Conservation (phyloP, 257 asterid species). For the Solanum gracilifrons region DNA sequence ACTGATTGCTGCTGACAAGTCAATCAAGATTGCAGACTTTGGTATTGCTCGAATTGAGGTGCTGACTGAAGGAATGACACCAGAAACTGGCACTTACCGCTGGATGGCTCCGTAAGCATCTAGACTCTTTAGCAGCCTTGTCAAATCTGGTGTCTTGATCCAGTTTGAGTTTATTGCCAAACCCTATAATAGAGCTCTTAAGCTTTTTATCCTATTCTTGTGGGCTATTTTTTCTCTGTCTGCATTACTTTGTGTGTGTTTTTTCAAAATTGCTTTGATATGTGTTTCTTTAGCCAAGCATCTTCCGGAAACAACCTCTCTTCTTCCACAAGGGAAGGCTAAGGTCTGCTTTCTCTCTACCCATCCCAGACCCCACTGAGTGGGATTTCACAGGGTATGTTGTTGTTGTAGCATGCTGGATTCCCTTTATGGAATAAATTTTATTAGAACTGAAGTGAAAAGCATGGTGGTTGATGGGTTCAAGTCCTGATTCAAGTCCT, state of each 20-base stretch:
- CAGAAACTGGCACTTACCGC: constrained; percentile 96
- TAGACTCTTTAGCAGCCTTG: background rate
- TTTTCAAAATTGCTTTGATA: background rate
- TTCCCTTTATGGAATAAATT: too few relatives aligned
- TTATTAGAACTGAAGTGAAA: too few relatives aligned
- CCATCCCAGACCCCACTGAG: too few relatives aligned
- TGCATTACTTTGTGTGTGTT: background rate
- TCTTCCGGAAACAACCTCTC: too few relatives aligned
- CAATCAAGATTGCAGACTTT: constrained; percentile 93
- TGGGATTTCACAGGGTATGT: too few relatives aligned
- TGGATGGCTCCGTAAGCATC: constrained; percentile 99
- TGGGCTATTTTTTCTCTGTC: background rate
- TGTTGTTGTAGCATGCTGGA: background rate
- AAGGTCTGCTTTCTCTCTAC: too few relatives aligned
- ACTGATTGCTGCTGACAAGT: constrained; percentile 78
- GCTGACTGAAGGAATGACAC: constrained; percentile 99
- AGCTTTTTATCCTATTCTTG: background rate
- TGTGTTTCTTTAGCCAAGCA: background rate
- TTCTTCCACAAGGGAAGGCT: too few relatives aligned
- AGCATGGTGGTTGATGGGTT: too few relatives aligned
- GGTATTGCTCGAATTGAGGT: constrained; percentile 98
- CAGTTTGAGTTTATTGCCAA: background rate
- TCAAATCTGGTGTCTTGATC: background rate
- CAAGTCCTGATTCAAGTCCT: background rate
- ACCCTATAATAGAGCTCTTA: background rate